Percentiles rank a stretch among this genome's conserved stretches.
Conservation (phyloP, 2,329 filamentous ascomycete genomes). For the Cordyceps tenuipes region DNA sequence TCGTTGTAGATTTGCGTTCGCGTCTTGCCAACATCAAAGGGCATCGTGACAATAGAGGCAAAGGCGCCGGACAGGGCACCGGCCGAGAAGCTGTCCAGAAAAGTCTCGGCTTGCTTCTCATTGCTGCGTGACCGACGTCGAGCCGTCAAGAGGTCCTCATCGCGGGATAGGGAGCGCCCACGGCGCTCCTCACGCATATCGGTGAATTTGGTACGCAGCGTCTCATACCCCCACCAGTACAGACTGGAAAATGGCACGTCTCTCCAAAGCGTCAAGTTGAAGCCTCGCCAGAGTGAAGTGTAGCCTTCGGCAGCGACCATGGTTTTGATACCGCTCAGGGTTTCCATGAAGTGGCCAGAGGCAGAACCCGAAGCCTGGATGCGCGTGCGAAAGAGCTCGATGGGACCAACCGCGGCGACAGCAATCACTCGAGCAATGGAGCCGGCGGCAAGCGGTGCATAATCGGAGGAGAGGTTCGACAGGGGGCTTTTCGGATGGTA, state of each 20-base stretch:
- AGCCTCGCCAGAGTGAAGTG: conserved; percentile 76
- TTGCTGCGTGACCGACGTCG: conserved; percentile 51
- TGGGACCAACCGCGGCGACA: conserved; percentile 74
- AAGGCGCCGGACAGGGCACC: conserved; percentile 77
- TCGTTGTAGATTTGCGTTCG: conserved; percentile 78
- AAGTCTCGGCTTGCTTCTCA: conserved; percentile 67
- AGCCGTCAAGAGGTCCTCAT: conserved; percentile 31
- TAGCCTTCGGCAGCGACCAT: conserved; percentile 77
- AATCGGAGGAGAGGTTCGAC: conserved; percentile 54
- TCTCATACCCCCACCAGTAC: conserved; percentile 98
- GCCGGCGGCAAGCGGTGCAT: conserved; percentile 73
- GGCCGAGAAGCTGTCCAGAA: conserved; percentile 81
- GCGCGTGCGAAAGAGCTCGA: conserved; percentile 89
- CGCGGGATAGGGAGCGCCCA: conserved; percentile 29
- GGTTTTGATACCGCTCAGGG: conserved; percentile 63
- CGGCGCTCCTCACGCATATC: conserved; percentile 53
- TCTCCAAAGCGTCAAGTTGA: conserved; percentile 87
- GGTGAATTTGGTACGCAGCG: conserved; percentile 61
- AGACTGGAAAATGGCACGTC: conserved; percentile 95
- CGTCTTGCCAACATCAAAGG: conserved; percentile 97
- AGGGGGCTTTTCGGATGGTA: conserved; percentile 67
- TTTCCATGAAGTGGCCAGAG: conserved; percentile 68
- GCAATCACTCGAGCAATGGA: conserved; percentile 70
- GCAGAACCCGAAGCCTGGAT: conserved; percentile 65
- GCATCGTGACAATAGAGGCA: conserved; percentile 82